phyloP scores from a whole-genome alignment of 495 filamentous ascomycete species.

The Parmelia sp. region DNA sequence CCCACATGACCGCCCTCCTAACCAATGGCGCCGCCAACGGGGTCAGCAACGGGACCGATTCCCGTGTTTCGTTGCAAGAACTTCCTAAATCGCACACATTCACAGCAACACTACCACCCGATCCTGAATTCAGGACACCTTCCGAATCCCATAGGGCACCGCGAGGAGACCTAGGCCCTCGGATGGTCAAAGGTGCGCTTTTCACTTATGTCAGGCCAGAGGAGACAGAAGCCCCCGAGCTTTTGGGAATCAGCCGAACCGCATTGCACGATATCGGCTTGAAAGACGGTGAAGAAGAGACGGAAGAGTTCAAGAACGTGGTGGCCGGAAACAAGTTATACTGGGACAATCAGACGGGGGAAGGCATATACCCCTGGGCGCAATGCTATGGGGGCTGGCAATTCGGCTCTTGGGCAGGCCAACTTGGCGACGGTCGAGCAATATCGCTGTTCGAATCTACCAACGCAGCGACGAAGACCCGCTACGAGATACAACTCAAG shows the following conservation, averaged over 20 bases:
- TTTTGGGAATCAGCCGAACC: conserved; percentile 68
- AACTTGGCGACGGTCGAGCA: conserved; percentile 89
- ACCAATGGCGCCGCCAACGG: conserved; percentile 30
- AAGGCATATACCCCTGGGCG: conserved; percentile 88
- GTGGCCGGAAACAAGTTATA: conserved; percentile 75
- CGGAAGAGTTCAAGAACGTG: conserved; percentile 65
- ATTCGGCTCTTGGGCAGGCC: conserved; percentile 85
- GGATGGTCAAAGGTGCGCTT: conserved; percentile 75
- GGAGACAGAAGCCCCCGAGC: conserved; percentile 57
- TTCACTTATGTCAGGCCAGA: conserved; percentile 90
- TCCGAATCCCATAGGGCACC: conserved; percentile 71
- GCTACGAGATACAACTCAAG: conserved; percentile 91
- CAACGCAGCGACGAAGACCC: conserved; percentile 60
- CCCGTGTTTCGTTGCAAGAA: conserved; percentile 49
- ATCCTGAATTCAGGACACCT: conserved; percentile 74
- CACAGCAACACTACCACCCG: conserved; percentile 70
- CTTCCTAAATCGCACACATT: conserved; percentile 84
- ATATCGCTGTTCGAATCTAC: conserved; percentile 89
- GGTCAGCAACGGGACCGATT: conserved; percentile 25
- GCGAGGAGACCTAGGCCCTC: conserved; percentile 67
- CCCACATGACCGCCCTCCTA: conserved; percentile 51
- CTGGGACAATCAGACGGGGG: conserved; percentile 48
- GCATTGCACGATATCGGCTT: conserved; percentile 78
- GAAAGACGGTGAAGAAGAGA: conserved; percentile 55
- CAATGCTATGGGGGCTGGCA: conserved; percentile 87